Base-by-base conservation (phyloP, 2,329 filamentous ascomycete species). In the Cercospora sesami region DNA sequence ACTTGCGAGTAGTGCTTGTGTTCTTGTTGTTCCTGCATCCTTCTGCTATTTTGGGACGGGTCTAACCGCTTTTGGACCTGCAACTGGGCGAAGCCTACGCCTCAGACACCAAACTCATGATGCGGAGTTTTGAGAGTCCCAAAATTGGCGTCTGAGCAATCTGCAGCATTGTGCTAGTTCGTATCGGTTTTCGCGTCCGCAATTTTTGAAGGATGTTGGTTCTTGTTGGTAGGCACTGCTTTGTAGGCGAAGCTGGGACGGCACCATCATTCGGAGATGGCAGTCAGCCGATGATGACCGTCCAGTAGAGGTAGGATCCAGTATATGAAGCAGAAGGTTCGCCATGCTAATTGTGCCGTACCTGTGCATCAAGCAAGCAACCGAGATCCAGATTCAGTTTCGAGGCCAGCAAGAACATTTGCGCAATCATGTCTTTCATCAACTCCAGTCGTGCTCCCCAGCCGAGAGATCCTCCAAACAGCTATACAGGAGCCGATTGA, bases 401-500 rank as follows among this genome's bases (percentile, higher is more conserved):
- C 45, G 53, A 28, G 23, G 8, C 30, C n/a, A 57, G 51, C 62
- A 53, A 33, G n/a, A 39, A 10, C 31, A 4, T 42, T 42, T 16
- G 18, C 3, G 12, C 60, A 53, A 45, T 14, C 12, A 64, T 64
- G 62, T 39, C 51, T 21, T 42, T 31, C 23, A n/a, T 51, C 36
- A 55, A 33, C 14, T 39, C 48, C 23, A 31, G 8, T 7, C 18
- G 48, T 26, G 30, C 48, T 23, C 62, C 62, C n/a, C 62, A 64
- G 28, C 62, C 62, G 31, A 51, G 62, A 57, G 62, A 64, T 36
- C 62, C 62, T 31, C 62, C 62, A 26, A 64, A 64, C 51, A 64
- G 62, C 42, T 39, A 51, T 5, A 33, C 30, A 48, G 48, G 18
- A 60, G 64, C 18, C 39, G 64, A 60, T 26, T 55, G 57, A 66